Evolutionary conservation across 352 stramenopile species (phyloP), one percentile per base, ranked within the genome.

Genomic region (Pythium aquatile): DNA sequence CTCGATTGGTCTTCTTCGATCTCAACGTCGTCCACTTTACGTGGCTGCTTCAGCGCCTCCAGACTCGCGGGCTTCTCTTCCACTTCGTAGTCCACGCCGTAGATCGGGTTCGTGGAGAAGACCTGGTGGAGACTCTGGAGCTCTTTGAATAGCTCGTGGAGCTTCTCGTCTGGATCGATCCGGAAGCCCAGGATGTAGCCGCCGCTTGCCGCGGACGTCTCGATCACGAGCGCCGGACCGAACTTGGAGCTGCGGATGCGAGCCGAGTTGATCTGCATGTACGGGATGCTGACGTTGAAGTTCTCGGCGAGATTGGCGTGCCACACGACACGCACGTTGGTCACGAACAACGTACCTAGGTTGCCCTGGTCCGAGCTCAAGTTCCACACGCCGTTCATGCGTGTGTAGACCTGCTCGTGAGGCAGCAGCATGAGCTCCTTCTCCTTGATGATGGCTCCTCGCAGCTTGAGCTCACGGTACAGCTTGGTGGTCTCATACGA

Each of bases 281-380:
- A 98, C 49, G 93, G 93, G 44, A 98, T 96, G 71, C 84, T 96
- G 26, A 98, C 92, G 68, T 98, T 98, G 74, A 98, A 98, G 75
- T 98, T 98, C 66, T 96, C 84, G 1, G 93, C 91, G 32, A 98
- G 68, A 62, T 96, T 96, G 8, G 93, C 92, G 66, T 97, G 90
- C 93, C 93, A 98, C 29, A 98, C 93, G 30, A 98, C 70, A 40
- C 91, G 87, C 32, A 98, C 83, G 66, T 98, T 98, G 40, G 91
- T 98, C 51, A 98, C 74, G 70, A 97, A 97, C 65, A 98, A 93
- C 8, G 83, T 93, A 11, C 93, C 93, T 6, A 98, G 76, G 67
- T 98, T 98, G 6, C 93, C 93, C 65, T 98, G 93, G 55, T 98
- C 93, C 2, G 84, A 93, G 24, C 78, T 93, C 5, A 98, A 73